Evolutionary conservation across 768 basidiomycete genomes (phyloP).

Genomic region (Paxillus rubicundulus): DNA sequence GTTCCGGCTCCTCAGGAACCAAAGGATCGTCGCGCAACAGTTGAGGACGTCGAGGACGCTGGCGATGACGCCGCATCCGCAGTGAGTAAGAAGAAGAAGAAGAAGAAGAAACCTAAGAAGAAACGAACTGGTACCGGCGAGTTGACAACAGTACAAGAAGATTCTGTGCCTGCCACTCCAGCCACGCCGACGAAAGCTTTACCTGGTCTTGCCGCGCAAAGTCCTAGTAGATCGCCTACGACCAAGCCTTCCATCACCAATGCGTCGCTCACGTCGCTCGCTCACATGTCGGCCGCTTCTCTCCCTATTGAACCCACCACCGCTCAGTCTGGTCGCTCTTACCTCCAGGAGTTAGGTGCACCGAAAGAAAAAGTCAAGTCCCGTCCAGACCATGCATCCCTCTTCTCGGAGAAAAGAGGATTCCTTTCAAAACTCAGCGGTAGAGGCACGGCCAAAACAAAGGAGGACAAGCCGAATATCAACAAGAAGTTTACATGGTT

Average conservation of each 20-base stretch:
- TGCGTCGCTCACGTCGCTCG: conserved; percentile 18
- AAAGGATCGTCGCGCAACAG: conserved; percentile 43
- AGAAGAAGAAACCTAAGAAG: conserved; percentile 66
- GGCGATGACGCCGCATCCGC: conserved; percentile 39
- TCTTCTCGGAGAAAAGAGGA: conserved; percentile 44
- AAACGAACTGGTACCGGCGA: conserved; percentile 43
- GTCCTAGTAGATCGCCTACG: conserved; percentile 20
- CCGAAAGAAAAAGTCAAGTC: conserved; percentile 71
- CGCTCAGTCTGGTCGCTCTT: conserved; percentile 71
- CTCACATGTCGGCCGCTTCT: conserved; percentile 37
- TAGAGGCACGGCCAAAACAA: conserved; percentile 34
- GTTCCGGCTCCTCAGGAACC: conserved; percentile 26
- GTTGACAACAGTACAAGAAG: conserved; percentile 22
- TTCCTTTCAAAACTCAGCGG: conserved; percentile 49
- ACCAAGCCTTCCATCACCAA: conserved; percentile 11
- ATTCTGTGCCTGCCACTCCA: conserved; percentile 10
- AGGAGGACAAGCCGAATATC: conserved; percentile 26
- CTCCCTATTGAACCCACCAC: conserved; percentile 46
- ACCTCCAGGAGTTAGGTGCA: conserved; percentile 51
- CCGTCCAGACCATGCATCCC: conserved; percentile 54
- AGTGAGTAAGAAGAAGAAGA: conserved; percentile 64
- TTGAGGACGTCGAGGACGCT: conserved; percentile 76
- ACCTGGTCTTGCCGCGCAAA: conserved; percentile 20
- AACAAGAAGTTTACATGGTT: conserved; percentile 54
- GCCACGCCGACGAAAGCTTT: conserved; percentile 18